phyloP scores from a whole-genome alignment of 129 eudicot genomes.

The Artemisia argyi region DNA sequence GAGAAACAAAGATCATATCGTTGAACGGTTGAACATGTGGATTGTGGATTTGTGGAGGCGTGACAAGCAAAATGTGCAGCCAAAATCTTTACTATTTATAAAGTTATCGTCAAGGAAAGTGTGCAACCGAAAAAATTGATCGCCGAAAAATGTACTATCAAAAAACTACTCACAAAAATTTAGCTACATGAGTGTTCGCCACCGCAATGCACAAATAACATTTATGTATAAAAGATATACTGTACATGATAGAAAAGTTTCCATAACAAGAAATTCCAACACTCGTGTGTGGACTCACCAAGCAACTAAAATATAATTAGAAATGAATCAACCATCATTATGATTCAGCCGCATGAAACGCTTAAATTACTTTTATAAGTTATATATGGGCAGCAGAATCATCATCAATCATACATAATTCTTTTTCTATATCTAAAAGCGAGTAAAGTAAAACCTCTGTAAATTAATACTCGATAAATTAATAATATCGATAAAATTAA shows the following conservation, averaged over 20 bases:
- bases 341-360: conserved; percentile 27
- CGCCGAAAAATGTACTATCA: no score
- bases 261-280: conserved; percentile 7
- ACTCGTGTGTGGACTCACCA: conserved; percentile 26
- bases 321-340: conserved; percentile 6
- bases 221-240: not conserved
- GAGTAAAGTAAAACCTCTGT: no score
- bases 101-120: no score
- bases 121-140: no score
- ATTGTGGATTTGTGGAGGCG: no score
- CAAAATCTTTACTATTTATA: no score
- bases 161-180: no score
- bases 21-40: no score
- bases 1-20: no score
- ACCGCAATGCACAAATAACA: not conserved
- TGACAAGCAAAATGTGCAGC: no score
- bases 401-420: conserved; percentile 21
- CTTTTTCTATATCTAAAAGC: not conserved
- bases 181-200: not conserved
- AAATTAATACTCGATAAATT: no score
- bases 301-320: not conserved
- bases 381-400: conserved; percentile 21
- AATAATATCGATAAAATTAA: no score
- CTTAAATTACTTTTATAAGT: conserved; percentile 7
- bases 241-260: not conserved